These are phyloP conservation scores for Penicillium steckii DNA, from an alignment of 495 filamentous ascomycete species.

Conservation along the genomic window DNA sequence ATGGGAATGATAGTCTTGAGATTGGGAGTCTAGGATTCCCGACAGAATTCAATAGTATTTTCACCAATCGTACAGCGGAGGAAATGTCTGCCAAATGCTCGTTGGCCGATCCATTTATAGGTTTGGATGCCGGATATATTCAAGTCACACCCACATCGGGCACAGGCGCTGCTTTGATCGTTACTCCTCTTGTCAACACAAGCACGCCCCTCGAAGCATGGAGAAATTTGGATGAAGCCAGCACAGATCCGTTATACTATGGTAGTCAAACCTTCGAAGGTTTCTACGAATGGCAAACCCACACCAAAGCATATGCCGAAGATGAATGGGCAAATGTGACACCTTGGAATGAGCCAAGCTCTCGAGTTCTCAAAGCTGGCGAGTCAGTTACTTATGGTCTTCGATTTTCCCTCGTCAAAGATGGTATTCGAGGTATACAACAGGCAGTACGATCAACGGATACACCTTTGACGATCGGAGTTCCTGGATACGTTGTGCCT, in stretches of 20 bases:
- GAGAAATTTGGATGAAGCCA: slow-evolving; percentile 38
- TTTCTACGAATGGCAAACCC: slow-evolving; percentile 52
- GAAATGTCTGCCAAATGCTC: slow-evolving; percentile 42
- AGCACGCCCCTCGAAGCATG: slow-evolving; percentile 48
- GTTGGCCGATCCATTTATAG: slow-evolving; percentile 50
- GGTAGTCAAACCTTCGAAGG: slow-evolving; percentile 52
- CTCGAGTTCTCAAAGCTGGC: slow-evolving; percentile 35
- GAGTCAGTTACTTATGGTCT: slow-evolving; percentile 42
- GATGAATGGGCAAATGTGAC: slow-evolving; percentile 42
- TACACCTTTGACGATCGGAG: slow-evolving; percentile 41
- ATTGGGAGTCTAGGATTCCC: slow-evolving; percentile 53
- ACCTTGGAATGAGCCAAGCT: slow-evolving; percentile 50
- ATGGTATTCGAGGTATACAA: slow-evolving; percentile 39
- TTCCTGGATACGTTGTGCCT: slow-evolving; percentile 50
- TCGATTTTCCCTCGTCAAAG: slow-evolving; percentile 41
- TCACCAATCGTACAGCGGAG: slow-evolving; percentile 43
- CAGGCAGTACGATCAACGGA: slow-evolving; percentile 33
- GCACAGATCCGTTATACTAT: slow-evolving; percentile 32
- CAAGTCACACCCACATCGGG: slow-evolving; percentile 43
- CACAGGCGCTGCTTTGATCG: slow-evolving; percentile 43
- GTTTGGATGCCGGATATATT: slow-evolving; percentile 50
- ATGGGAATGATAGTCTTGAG: slow-evolving; percentile 33
- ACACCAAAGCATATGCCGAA: slow-evolving; percentile 46
- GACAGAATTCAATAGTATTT: slow-evolving; percentile 56
- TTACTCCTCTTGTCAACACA: slow-evolving; percentile 43